These are phyloP conservation scores for Hypholoma sublateritium DNA, from an alignment of 768 basidiomycete genomes.

Conservation along the genomic window DNA sequence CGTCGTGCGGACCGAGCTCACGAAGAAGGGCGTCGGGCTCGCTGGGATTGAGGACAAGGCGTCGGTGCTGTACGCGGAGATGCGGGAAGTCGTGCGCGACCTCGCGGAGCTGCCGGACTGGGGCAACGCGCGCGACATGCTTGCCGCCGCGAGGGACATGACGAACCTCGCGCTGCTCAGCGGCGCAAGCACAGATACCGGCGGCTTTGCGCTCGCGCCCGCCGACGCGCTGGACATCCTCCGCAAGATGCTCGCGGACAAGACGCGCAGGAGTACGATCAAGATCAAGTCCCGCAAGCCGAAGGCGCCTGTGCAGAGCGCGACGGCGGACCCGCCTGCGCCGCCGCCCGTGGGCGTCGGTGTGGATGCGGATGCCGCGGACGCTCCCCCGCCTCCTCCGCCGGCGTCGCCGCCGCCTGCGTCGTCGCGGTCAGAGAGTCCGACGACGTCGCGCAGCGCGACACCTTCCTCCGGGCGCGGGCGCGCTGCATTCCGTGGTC, in stretches of 20 bases:
- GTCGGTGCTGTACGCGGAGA: constrained; percentile 16
- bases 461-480: neutral
- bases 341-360: neutral
- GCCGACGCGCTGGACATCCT: constrained; percentile 16
- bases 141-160: constrained; percentile 52
- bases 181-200: constrained; percentile 1
- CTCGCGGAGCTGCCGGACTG: constrained; percentile 51
- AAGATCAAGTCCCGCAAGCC: neutral
- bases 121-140: constrained; percentile 72
- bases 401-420: neutral
- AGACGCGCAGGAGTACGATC: neutral
- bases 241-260: constrained; percentile 18
- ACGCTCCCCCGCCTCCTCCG: neutral
- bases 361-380: neutral
- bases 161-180: constrained; percentile 34
- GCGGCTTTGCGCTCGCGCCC: neutral
- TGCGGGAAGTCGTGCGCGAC: constrained; percentile 38
- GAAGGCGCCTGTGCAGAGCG: neutral
- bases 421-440: neutral
- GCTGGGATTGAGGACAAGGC: constrained; percentile 32
- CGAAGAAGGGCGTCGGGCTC: constrained; percentile 40
- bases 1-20: constrained; percentile 47
- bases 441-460: neutral
- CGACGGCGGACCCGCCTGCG: neutral
- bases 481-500: neutral